These are phyloP conservation scores for Barbarea vulgaris DNA, from an alignment of 345 rosid species.

Conservation along the genomic window DNA sequence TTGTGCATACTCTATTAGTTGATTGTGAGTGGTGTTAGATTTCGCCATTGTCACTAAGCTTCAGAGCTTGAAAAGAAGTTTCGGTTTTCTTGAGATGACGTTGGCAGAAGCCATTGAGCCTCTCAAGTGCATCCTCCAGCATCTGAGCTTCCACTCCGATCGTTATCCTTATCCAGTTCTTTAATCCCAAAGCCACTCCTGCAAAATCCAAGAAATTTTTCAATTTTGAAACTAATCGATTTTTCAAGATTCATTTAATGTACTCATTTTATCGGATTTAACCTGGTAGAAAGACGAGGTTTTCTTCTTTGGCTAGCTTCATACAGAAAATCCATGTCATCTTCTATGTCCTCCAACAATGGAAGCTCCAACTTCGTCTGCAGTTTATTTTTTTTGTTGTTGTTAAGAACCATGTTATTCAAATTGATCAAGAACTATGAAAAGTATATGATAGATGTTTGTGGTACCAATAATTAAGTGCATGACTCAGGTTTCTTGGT, in stretches of 20 bases:
- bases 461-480: slow-evolving; percentile 66
- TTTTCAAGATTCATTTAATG: neutral
- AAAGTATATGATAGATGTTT: neutral
- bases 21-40: slow-evolving; percentile 8
- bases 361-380: slow-evolving; percentile 52
- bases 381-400: neutral
- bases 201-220: neutral
- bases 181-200: slow-evolving; percentile 64
- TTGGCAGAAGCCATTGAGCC: slow-evolving; percentile 56
- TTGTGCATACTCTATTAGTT: neutral
- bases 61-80: slow-evolving; percentile 17
- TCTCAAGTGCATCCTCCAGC: slow-evolving; percentile 62
- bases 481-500: slow-evolving; percentile 57
- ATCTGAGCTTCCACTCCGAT: slow-evolving; percentile 55
- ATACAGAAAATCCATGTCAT: slow-evolving; percentile 70
- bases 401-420: neutral
- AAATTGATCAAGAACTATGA: neutral
- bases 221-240: neutral
- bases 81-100: slow-evolving; percentile 45
- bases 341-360: slow-evolving; percentile 47
- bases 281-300: slow-evolving; percentile 60
- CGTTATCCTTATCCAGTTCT: slow-evolving; percentile 69
- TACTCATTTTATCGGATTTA: no score
- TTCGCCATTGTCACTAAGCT: slow-evolving; percentile 2
- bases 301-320: slow-evolving; percentile 66